Percentiles rank a stretch among this genome's conserved stretches.
Evolutionary conservation across 345 rosid genomes (phyloP).

Genomic region (Carallia pectinifolia): DNA sequence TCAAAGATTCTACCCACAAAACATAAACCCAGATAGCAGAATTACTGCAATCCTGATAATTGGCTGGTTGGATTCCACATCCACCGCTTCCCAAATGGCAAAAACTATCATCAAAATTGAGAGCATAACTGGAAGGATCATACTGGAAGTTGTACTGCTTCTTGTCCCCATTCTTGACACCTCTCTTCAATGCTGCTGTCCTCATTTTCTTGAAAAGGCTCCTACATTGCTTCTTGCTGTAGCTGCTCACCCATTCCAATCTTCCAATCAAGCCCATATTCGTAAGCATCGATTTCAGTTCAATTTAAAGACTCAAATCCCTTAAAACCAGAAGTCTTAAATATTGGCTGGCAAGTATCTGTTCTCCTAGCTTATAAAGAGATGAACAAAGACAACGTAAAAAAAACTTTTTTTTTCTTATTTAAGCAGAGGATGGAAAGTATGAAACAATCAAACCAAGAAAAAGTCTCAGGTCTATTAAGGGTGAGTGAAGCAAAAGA

Average conservation of each 20-base stretch:
- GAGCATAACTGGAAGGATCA: constrained; percentile 83
- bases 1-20: constrained; percentile 28
- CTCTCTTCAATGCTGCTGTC: constrained; percentile 43
- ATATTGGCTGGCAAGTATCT: too few relatives aligned
- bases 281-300: neutral
- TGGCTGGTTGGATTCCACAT: constrained; percentile 13
- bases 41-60: constrained; percentile 16
- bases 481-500: neutral
- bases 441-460: neutral
- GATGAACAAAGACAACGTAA: neutral
- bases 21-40: constrained; percentile 41
- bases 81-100: constrained; percentile 14
- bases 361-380: neutral
- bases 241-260: constrained; percentile 8
- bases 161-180: constrained; percentile 30
- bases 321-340: neutral
- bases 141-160: constrained; percentile 60
- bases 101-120: constrained; percentile 67
- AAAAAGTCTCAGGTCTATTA: neutral
- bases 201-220: constrained; percentile 47
- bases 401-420: neutral
- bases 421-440: neutral
- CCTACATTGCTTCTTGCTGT: constrained; percentile 45
- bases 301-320: neutral
- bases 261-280: constrained; percentile 21